These are phyloP conservation scores for Rhizophora mangle DNA, from an alignment of 345 rosid species.

Conservation along the genomic window DNA sequence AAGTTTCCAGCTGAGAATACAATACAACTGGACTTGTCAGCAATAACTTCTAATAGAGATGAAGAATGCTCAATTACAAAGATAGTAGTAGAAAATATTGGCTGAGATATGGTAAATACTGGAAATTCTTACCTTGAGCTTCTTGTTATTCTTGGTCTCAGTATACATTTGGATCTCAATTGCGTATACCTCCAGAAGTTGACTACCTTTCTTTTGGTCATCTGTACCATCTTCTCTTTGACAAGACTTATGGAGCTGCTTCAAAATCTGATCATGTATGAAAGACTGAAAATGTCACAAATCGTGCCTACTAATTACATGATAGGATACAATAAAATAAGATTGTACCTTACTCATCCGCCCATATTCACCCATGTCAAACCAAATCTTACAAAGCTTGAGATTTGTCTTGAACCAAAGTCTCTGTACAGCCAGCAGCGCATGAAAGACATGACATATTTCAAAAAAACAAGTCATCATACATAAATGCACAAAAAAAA, in stretches of 20 bases:
- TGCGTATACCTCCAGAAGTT: slow-evolving; percentile 96
- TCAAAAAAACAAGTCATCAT: too few relatives aligned
- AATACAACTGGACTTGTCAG: background rate
- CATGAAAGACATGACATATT: slow-evolving; percentile 16
- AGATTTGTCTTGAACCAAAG: slow-evolving; percentile 99
- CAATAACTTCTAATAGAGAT: background rate
- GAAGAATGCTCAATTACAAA: background rate
- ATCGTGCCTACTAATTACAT: background rate
- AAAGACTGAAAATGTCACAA: slow-evolving; percentile 1
- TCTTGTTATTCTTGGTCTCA: slow-evolving; percentile 95
- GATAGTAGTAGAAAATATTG: background rate
- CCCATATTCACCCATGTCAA: slow-evolving; percentile 96
- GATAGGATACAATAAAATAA: slow-evolving; percentile 6
- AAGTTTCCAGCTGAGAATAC: background rate
- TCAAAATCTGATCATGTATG: slow-evolving; percentile 56
- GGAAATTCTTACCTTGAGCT: slow-evolving; percentile 66
- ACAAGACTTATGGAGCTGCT: slow-evolving; percentile 96
- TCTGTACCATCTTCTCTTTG: slow-evolving; percentile 97
- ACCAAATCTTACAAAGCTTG: slow-evolving; percentile 98
- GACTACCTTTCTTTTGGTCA: slow-evolving; percentile 99
- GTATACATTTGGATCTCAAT: slow-evolving; percentile 98
- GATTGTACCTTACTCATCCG: slow-evolving; percentile 80
- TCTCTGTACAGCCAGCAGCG: slow-evolving; percentile 51
- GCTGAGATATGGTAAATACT: background rate
- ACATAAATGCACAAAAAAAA: background rate